phyloP scores from a whole-genome alignment of 2,329 filamentous ascomycete species.

The Trichophyton benhamiae region DNA sequence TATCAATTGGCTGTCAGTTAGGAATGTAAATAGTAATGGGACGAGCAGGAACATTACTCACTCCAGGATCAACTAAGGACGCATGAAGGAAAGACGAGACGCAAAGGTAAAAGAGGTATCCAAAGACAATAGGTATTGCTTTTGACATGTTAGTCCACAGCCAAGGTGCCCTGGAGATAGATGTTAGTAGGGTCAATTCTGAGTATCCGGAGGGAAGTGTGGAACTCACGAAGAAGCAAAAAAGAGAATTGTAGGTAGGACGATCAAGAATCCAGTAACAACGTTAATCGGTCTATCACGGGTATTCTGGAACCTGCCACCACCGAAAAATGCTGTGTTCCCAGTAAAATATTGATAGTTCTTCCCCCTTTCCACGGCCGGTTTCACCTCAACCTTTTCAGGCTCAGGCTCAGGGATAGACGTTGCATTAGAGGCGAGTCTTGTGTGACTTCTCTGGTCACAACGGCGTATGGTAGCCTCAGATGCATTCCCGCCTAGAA shows the following conservation, averaged over 20 bases:
- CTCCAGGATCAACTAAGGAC: slow-evolving; percentile 81
- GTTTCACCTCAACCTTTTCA: slow-evolving; percentile 33
- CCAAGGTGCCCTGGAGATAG: slow-evolving; percentile 51
- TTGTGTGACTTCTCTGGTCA: slow-evolving; percentile 58
- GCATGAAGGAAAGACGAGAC: slow-evolving; percentile 90
- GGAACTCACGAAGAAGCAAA: slow-evolving; percentile 59
- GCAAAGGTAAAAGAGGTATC: slow-evolving; percentile 80
- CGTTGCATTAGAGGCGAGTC: slow-evolving; percentile 60
- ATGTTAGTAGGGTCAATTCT: slow-evolving; percentile 11
- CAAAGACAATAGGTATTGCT: slow-evolving; percentile 78
- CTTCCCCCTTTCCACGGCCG: slow-evolving; percentile 41
- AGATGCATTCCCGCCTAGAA: slow-evolving; percentile 49
- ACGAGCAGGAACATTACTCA: slow-evolving; percentile 39
- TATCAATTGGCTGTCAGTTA: slow-evolving; percentile 25
- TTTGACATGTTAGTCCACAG: slow-evolving; percentile 78
- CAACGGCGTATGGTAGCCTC: slow-evolving; percentile 36
- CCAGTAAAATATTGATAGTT: slow-evolving; percentile 91
- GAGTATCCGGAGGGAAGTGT: neutral
- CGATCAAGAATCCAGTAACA: slow-evolving; percentile 66
- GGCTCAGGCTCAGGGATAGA: slow-evolving; percentile 55
- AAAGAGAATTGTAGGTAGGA: slow-evolving; percentile 70
- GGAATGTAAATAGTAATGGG: neutral
- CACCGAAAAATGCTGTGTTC: slow-evolving; percentile 80
- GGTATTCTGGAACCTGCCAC: slow-evolving; percentile 79
- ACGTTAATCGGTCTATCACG: slow-evolving; percentile 79